These are phyloP conservation scores for Phlebiopsis gigantea DNA, from an alignment of 768 basidiomycete genomes.

Conservation along the genomic window DNA sequence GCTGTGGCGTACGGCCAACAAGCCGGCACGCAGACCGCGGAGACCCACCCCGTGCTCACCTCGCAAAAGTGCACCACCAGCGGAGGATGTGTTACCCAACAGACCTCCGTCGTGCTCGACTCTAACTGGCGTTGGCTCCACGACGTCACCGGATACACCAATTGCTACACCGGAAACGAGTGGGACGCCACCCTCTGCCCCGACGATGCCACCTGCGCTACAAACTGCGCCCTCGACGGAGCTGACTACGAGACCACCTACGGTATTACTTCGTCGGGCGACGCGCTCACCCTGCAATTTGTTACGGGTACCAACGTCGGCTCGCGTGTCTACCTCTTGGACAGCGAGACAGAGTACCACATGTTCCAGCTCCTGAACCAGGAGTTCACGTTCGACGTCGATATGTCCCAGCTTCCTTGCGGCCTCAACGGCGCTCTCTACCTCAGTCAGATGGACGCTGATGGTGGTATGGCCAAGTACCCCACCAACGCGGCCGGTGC, in stretches of 20 bases:
- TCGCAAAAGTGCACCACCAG: constrained; percentile 42
- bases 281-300: constrained; percentile 28
- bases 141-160: constrained; percentile 26
- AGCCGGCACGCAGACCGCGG: constrained; percentile 41
- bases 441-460: constrained; percentile 55
- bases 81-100: constrained; percentile 34
- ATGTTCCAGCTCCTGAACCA: constrained; percentile 48
- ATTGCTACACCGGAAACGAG: constrained; percentile 50
- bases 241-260: constrained; percentile 30
- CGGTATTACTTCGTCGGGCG: constrained; percentile 29
- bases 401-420: constrained; percentile 50
- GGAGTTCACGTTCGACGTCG: constrained; percentile 60
- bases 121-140: constrained; percentile 50
- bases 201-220: constrained; percentile 40
- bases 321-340: constrained; percentile 46
- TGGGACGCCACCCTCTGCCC: constrained; percentile 51
- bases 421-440: constrained; percentile 60
- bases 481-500: constrained; percentile 48
- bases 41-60: constrained; percentile 42
- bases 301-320: constrained; percentile 29
- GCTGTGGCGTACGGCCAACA: constrained; percentile 45
- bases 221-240: constrained; percentile 29
- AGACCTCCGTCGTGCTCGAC: constrained; percentile 40
- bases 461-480: constrained; percentile 46
- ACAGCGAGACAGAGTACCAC: constrained; percentile 36